These are phyloP conservation scores for Isatis lusitanica DNA, from an alignment of 441 rosid genomes.

Conservation along the genomic window DNA sequence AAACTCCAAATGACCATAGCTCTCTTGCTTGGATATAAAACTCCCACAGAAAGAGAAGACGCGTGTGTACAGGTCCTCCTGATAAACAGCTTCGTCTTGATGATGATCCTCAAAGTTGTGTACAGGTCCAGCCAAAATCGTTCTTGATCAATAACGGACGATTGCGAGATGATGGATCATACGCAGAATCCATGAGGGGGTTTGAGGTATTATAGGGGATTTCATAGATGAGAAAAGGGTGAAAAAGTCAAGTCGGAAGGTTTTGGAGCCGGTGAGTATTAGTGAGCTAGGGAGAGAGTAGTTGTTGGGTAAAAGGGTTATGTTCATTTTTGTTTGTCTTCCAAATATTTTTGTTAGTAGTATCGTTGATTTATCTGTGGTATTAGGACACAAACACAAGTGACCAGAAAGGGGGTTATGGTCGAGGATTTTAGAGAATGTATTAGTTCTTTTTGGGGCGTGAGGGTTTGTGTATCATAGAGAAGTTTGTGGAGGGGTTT, in stretches of 20 bases:
- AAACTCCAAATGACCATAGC: slow-evolving; percentile 75
- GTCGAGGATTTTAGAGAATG: neutral
- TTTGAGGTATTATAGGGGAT: neutral
- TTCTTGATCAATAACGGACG: neutral
- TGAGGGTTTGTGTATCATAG: slow-evolving; percentile 9
- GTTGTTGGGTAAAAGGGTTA: slow-evolving; percentile 18
- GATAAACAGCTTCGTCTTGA: slow-evolving; percentile 2
- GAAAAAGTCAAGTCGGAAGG: neutral
- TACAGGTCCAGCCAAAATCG: slow-evolving; percentile 18
- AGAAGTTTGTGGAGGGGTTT: neutral
- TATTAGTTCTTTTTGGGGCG: neutral
- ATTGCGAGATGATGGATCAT: slow-evolving; percentile 11
- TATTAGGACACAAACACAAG: slow-evolving; percentile 3
- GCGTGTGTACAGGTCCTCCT: slow-evolving; percentile 9
- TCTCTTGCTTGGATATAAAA: slow-evolving; percentile 85
- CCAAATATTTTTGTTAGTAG: slow-evolving; percentile 7
- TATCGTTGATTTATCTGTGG: slow-evolving; percentile 9
- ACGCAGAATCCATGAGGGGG: neutral
- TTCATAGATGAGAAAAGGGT: neutral
- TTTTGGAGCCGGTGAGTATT: slow-evolving; percentile 8
- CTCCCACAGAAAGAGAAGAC: neutral
- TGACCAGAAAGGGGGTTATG: neutral
- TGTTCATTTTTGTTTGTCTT: slow-evolving; percentile 12
- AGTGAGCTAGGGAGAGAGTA: slow-evolving; percentile 1
- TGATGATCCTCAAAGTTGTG: slow-evolving; percentile 14